These are phyloP conservation scores for Fremontodendron californicum DNA, from an alignment of 345 rosid genomes.

Conservation along the genomic window DNA sequence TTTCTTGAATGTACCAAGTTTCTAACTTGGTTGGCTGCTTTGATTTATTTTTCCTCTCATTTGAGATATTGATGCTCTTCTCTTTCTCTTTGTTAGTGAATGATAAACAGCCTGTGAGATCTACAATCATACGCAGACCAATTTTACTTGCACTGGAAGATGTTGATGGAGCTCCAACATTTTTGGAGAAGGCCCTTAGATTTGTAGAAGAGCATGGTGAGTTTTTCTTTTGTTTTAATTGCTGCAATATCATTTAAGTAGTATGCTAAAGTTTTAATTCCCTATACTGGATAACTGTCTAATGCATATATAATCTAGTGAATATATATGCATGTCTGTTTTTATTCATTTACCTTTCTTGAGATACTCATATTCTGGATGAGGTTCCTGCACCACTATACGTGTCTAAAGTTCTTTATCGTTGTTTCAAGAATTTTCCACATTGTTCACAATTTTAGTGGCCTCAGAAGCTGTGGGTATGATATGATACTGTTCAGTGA, in stretches of 20 bases:
- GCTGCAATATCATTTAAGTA: constrained; percentile 11
- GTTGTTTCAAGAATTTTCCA: not conserved
- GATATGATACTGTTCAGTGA: not conserved
- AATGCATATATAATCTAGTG: not conserved
- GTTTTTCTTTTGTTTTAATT: constrained; percentile 19
- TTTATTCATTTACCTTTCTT: not conserved
- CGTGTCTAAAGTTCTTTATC: not conserved
- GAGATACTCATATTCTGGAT: not conserved
- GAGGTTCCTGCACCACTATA: not conserved
- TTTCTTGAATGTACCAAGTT: not conserved
- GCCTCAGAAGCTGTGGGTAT: not conserved
- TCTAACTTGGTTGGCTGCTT: not conserved
- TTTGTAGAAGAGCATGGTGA: constrained; percentile 89
- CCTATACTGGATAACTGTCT: not conserved
- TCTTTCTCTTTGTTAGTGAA: constrained; percentile 41
- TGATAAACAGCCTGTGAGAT: constrained; percentile 49
- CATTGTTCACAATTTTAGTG: not conserved
- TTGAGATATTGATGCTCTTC: constrained; percentile 3
- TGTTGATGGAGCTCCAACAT: constrained; percentile 95
- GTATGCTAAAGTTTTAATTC: not conserved
- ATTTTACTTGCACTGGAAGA: constrained; percentile 93
- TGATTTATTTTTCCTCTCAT: not conserved
- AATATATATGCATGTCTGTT: not conserved
- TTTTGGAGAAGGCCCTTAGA: constrained; percentile 92
- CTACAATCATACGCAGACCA: constrained; percentile 71